Percentiles rank a stretch among this genome's conserved stretches.
phyloP scores from a whole-genome alignment of 1,284 basidiomycete species.

The Cryptococcus sp. region DNA sequence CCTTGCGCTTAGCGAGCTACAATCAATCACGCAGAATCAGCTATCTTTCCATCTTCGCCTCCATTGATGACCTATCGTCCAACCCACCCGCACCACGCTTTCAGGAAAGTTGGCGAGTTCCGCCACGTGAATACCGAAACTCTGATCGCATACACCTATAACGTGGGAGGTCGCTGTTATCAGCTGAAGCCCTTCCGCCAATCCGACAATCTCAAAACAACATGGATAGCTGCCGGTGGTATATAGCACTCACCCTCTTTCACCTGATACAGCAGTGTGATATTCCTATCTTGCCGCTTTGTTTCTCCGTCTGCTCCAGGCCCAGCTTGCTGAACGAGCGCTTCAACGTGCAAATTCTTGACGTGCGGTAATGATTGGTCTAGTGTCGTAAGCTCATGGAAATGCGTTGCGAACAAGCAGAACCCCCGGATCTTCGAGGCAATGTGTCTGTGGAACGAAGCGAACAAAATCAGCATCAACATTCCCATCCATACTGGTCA shows the following conservation, averaged over 20 bases:
- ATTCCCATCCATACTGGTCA: neutral
- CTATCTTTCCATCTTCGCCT: neutral
- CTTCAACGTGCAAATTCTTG: constrained; percentile 93
- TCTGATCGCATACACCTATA: constrained; percentile 84
- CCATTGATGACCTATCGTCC: neutral
- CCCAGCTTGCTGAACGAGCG: constrained; percentile 68
- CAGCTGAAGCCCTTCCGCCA: neutral
- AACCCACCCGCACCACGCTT: constrained; percentile 77
- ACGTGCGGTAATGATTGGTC: constrained; percentile 84
- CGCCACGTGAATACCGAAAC: constrained; percentile 98
- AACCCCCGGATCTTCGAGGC: constrained; percentile 87
- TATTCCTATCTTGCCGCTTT: constrained; percentile 70
- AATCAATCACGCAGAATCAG: constrained; percentile 8
- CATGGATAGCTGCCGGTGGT: too few relatives aligned
- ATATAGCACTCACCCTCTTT: constrained; percentile 67
- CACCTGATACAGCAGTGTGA: constrained; percentile 93
- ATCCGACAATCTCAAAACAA: neutral
- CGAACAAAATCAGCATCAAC: neutral
- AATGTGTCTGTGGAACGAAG: constrained; percentile 67
- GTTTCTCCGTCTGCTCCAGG: constrained; percentile 53
- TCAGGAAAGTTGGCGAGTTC: constrained; percentile 95
- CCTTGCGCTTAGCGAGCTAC: constrained; percentile 89
- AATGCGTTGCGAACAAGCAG: constrained; percentile 96
- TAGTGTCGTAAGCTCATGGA: constrained; percentile 93
- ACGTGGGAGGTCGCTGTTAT: neutral